Conservation (phyloP, 106 monocot species). For the Dioscorea alata region DNA sequence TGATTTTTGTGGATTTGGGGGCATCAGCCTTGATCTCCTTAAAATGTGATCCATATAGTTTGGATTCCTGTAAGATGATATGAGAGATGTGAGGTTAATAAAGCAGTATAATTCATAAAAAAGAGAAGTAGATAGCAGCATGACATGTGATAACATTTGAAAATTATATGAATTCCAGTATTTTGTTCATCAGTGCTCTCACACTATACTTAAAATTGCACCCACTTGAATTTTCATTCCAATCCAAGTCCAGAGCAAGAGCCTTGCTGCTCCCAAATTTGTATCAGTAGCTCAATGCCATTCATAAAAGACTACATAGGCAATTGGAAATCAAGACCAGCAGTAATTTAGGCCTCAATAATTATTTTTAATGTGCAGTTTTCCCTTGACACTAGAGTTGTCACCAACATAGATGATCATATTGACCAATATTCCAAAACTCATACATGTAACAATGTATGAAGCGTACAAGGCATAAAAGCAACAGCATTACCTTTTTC, state of each 20-base stretch:
- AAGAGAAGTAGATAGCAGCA: not conserved
- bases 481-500: conserved; percentile 64
- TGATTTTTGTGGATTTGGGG: conserved; percentile 83
- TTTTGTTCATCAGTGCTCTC: not conserved
- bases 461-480: too few relatives aligned
- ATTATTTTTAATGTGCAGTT: too few relatives aligned
- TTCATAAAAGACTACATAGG: too few relatives aligned
- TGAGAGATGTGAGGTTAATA: not conserved
- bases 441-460: too few relatives aligned
- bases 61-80: conserved; percentile 60
- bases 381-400: too few relatives aligned
- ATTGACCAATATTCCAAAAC: too few relatives aligned
- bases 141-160: not conserved
- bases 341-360: too few relatives aligned
- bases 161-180: not conserved
- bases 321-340: too few relatives aligned
- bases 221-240: not conserved
- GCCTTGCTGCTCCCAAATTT: too few relatives aligned
- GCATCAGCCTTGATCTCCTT: conserved; percentile 82
- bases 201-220: not conserved
- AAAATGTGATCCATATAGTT: conserved; percentile 85
- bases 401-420: too few relatives aligned
- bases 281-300: too few relatives aligned
- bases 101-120: not conserved
- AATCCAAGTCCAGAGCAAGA: too few relatives aligned